Conservation (phyloP, 1,139 yeast species). For the Kodamaea fungicola region DNA sequence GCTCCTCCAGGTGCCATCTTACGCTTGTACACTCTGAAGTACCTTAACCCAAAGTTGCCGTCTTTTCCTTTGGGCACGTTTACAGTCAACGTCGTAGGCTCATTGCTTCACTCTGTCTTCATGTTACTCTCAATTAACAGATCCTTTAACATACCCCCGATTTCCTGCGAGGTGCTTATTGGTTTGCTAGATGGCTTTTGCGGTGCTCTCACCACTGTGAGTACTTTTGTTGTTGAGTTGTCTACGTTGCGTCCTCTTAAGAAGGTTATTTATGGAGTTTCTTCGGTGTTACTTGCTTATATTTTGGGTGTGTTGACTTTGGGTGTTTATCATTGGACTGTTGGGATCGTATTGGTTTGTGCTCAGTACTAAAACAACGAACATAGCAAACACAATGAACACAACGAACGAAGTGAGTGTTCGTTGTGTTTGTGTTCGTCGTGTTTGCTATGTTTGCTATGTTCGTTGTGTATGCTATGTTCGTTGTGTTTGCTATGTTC, state of each 20-base stretch:
- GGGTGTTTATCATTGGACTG: slow-evolving; percentile 55
- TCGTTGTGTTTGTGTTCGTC: no score
- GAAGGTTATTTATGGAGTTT: slow-evolving; percentile 39
- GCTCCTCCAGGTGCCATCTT: slow-evolving; percentile 66
- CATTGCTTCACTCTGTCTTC: slow-evolving; percentile 34
- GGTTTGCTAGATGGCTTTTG: slow-evolving; percentile 73
- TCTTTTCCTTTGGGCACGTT: slow-evolving; percentile 76
- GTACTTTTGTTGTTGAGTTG: slow-evolving; percentile 72
- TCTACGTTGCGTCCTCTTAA: slow-evolving; percentile 29
- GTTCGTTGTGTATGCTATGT: no score
- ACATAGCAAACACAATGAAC: no score
- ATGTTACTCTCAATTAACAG: no score
- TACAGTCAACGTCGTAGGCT: slow-evolving; percentile 60
- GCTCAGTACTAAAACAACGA: no score
- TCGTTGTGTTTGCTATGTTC: no score
- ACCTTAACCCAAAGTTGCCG: slow-evolving; percentile 37
- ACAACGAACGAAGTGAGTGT: no score
- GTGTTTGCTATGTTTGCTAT: no score
- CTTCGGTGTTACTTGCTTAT: slow-evolving; percentile 38
- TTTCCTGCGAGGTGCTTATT: slow-evolving; percentile 49
- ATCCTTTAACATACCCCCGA: not conserved
- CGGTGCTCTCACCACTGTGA: slow-evolving; percentile 74
- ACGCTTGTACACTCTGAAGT: slow-evolving; percentile 53
- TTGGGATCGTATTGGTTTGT: no score
- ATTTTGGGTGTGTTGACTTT: slow-evolving; percentile 40